Percentiles rank a stretch among this genome's conserved stretches.
phyloP scores from a whole-genome alignment of 106 monocot genomes.

The Phalaenopsis equestris region DNA sequence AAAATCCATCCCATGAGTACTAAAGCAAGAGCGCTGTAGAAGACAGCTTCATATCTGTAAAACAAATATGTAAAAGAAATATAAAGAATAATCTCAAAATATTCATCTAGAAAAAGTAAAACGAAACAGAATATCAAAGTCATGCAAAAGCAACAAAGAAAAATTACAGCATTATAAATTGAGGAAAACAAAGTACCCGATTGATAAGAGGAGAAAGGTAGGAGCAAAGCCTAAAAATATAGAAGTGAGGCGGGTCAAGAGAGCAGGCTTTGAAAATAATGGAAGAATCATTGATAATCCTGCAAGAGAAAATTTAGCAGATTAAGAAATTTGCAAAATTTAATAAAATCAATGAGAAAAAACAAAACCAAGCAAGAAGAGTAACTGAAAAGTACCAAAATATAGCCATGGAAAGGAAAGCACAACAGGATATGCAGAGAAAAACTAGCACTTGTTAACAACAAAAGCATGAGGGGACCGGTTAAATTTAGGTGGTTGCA shows the following conservation, averaged over 20 bases:
- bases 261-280: slow-evolving; percentile 54
- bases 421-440: no score
- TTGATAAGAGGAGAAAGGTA: slow-evolving; percentile 74
- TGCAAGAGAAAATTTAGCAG: slow-evolving; percentile 19
- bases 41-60: slow-evolving; percentile 83
- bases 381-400: no score
- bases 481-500: background rate
- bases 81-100: background rate
- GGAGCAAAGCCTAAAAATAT: slow-evolving; percentile 90
- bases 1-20: slow-evolving; percentile 91
- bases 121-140: background rate
- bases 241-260: slow-evolving; percentile 73
- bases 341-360: background rate
- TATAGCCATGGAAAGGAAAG: no score
- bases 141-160: background rate
- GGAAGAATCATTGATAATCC: slow-evolving; percentile 77
- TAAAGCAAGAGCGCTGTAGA: slow-evolving; percentile 73
- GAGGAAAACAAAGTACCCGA: slow-evolving; percentile 50
- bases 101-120: slow-evolving; percentile 3
- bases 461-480: background rate
- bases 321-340: background rate
- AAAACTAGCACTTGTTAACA: background rate
- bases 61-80: slow-evolving; percentile 7
- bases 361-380: background rate
- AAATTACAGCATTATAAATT: slow-evolving; percentile 2